Conservation (phyloP, 2,329 filamentous ascomycete genomes). For the Fusarium metavorans region DNA sequence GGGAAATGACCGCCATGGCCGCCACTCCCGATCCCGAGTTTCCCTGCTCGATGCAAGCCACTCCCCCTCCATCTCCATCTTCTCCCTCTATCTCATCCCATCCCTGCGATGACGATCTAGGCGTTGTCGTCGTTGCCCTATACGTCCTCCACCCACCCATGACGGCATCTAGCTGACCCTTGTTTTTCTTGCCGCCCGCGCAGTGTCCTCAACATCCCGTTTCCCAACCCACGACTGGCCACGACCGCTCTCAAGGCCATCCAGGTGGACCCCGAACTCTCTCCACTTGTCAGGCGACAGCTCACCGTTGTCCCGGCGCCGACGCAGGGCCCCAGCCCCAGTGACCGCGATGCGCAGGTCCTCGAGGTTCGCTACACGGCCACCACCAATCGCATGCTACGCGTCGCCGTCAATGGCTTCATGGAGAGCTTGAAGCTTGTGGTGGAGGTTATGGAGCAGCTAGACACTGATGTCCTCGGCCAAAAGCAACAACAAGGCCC, state of each 20-base stretch:
- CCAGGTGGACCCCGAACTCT: slow-evolving; percentile 89
- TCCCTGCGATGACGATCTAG: slow-evolving; percentile 29
- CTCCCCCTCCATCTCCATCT: slow-evolving; percentile 23
- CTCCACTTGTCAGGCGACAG: slow-evolving; percentile 80
- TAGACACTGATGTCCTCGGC: slow-evolving; percentile 84
- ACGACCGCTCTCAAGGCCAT: slow-evolving; percentile 80
- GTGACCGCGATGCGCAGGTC: slow-evolving; percentile 52
- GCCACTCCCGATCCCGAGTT: slow-evolving; percentile 61
- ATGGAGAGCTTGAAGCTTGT: slow-evolving; percentile 91
- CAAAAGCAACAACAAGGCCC: slow-evolving; percentile 30
- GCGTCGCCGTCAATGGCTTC: slow-evolving; percentile 95
- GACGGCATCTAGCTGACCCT: slow-evolving; percentile 31
- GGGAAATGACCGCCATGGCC: slow-evolving; percentile 52
- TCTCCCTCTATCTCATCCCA: slow-evolving; percentile 7
- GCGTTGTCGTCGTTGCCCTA: slow-evolving; percentile 8
- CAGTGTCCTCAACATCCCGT: slow-evolving; percentile 81
- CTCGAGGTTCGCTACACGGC: slow-evolving; percentile 84
- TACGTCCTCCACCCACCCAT: not conserved
- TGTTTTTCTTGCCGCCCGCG: slow-evolving; percentile 36
- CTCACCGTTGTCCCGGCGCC: slow-evolving; percentile 67
- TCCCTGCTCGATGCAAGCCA: slow-evolving; percentile 72
- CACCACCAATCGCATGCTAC: slow-evolving; percentile 94
- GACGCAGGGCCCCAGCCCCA: slow-evolving; percentile 31
- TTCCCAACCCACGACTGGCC: slow-evolving; percentile 84
- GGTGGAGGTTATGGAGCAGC: slow-evolving; percentile 87